Base-by-base conservation (phyloP, 805 yeast genomes). In the Candida railenensis region DNA sequence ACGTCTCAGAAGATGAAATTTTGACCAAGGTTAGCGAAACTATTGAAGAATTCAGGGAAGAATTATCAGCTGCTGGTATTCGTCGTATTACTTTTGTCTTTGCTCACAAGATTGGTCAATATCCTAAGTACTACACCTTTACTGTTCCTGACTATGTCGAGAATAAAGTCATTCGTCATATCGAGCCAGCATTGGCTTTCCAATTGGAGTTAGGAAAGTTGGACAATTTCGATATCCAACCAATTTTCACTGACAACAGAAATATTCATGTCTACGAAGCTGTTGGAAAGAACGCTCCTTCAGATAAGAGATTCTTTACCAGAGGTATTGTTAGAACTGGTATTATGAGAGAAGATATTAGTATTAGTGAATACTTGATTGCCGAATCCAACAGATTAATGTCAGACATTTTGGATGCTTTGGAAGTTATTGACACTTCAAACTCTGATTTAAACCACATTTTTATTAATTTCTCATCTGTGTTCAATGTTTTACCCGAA, bases 291-390 rank as follows among this genome's bases (percentile, higher is more conserved):
- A 91, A 87, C 62, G 86, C 97, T 16, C 82, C 95, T 22, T 81
- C 90, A 55, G 99, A 94, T 71, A 90, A 87, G 77, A 81, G 99
- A 67, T 94, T 83, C 76, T 94, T 95, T 71, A 91, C 96, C 16
- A 84, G 99, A 73, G 98, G 98, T 73, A 88, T 94, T 53, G 89
- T 94, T 48, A 83, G 99, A 67, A 95, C 99, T 30, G 98, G 97
- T 49, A 84, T 91, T 48, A 87, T 94, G 56, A 83, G 94, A 59
- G 96, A 89, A 61, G 97, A 92, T 59, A 86, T 94, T 51, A 82
- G 95, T 43, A 90, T 94, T 41, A 86, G 92, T 57, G 97, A 92
- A 66, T 94, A 94, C 60, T 79, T 94, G 67, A 92, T 91, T 54
- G 90, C 97, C 12, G 99, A 94, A 73, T 95, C 97, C 19, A 91